These are phyloP conservation scores for Plectranthus barbatus DNA, from an alignment of 257 asterid genomes.

Conservation along the genomic window DNA sequence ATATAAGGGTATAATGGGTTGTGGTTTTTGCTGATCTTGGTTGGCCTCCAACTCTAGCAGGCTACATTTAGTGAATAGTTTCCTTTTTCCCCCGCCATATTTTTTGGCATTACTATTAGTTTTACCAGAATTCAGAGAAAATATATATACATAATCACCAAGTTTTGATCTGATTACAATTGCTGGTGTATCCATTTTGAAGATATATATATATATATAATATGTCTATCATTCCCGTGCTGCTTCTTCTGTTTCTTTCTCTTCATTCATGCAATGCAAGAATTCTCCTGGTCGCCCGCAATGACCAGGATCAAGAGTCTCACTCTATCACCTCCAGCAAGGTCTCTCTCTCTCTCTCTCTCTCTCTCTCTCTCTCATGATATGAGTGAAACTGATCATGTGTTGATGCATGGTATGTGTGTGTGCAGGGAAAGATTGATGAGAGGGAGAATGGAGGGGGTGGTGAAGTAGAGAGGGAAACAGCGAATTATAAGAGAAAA, in stretches of 20 bases:
- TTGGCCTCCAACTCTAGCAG: constrained; percentile 8
- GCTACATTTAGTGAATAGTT: constrained; percentile 29
- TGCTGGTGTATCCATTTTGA: too few species aligned
- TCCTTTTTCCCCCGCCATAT: constrained; percentile 6
- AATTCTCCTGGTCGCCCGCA: constrained; percentile 11
- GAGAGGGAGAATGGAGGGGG: too few species aligned
- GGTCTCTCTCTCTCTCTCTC: constrained; percentile 18
- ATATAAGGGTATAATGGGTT: not conserved
- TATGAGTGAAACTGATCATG: not conserved
- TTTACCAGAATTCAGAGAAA: too few species aligned
- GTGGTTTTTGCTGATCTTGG: not conserved
- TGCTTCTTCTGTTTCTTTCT: constrained; percentile 29
- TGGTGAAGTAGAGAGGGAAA: too few species aligned
- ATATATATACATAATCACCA: not conserved
- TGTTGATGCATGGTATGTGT: too few species aligned
- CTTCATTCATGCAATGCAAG: constrained; percentile 50
- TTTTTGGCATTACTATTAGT: not conserved
- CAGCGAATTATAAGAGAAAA: too few species aligned
- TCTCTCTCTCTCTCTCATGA: not conserved
- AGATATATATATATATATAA: not conserved
- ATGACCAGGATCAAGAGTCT: not conserved
- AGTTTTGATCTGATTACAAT: not conserved
- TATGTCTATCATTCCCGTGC: constrained; percentile 31
- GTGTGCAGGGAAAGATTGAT: too few species aligned
- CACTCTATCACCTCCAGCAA: constrained; percentile 13